Conservation (phyloP, 2,329 filamentous ascomycete species). For the Cercospora janseana region DNA sequence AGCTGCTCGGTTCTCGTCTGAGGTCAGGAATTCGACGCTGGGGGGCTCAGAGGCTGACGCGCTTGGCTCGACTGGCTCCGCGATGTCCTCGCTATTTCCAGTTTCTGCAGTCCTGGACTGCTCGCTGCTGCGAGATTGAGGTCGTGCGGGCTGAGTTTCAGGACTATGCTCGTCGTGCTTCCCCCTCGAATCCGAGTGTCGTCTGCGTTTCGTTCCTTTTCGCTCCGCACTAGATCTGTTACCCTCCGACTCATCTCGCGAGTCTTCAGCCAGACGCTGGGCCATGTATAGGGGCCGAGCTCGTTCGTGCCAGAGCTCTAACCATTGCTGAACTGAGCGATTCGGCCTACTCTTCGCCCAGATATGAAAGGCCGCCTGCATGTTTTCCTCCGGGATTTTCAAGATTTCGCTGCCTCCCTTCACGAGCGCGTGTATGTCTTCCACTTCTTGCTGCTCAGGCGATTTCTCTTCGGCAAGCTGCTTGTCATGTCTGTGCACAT, state of each 20-base stretch:
- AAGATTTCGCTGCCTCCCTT: too few relatives aligned
- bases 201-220: not conserved
- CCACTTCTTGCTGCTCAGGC: too few relatives aligned
- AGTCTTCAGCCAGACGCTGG: not conserved
- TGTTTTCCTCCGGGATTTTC: constrained; percentile 22
- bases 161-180: not conserved
- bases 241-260: not conserved
- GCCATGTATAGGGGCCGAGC: constrained; percentile 28
- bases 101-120: not conserved
- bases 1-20: constrained; percentile 28
- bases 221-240: not conserved
- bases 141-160: not conserved
- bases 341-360: constrained; percentile 23
- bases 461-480: too few relatives aligned
- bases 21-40: constrained; percentile 18
- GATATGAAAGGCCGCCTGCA: constrained; percentile 30
- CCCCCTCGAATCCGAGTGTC: not conserved
- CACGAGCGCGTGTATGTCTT: too few relatives aligned
- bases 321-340: constrained; percentile 33
- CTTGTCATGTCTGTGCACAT: too few relatives aligned
- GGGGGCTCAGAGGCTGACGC: not conserved
- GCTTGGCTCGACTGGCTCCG: not conserved
- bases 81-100: not conserved
- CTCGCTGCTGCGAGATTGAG: not conserved
- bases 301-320: constrained; percentile 26